Percentiles rank a stretch among this genome's conserved stretches.
phyloP scores from a whole-genome alignment of 257 asterid species.

The Striga asiatica region DNA sequence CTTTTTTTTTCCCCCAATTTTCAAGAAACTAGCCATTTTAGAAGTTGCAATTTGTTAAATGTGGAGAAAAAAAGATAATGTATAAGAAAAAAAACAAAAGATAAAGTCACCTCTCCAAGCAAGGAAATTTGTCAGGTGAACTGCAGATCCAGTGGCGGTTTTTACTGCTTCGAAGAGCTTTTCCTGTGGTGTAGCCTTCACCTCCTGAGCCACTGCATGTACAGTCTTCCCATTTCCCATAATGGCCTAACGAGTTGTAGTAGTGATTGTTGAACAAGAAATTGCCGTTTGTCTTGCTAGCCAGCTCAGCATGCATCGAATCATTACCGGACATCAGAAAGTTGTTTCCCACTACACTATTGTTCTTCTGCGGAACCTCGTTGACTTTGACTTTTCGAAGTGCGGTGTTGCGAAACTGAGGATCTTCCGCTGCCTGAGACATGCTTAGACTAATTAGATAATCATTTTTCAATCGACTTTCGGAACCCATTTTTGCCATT shows the following conservation, averaged over 20 bases:
- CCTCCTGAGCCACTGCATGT: conserved; percentile 59
- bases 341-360: conserved; percentile 12
- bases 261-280: conserved; percentile 31
- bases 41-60: neutral
- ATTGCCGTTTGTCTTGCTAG: conserved; percentile 23
- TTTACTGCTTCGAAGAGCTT: conserved; percentile 46
- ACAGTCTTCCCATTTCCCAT: conserved; percentile 66
- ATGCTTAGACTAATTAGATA: conserved; percentile 26
- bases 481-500: no score
- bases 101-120: conserved; percentile 61
- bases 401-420: conserved; percentile 28
- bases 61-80: no score
- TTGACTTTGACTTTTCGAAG: conserved; percentile 27
- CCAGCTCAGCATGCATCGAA: conserved; percentile 22
- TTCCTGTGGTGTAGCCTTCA: conserved; percentile 54
- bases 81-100: neutral
- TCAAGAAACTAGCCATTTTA: no score
- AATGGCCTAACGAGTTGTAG: conserved; percentile 21
- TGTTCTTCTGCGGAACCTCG: conserved; percentile 26
- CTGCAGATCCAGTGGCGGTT: conserved; percentile 45
- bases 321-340: conserved; percentile 16
- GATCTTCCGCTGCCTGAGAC: conserved; percentile 31
- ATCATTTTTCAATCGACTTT: conserved; percentile 22
- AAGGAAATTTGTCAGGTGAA: conserved; percentile 45
- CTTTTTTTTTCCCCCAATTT: no score